Base-by-base conservation (phyloP, 768 basidiomycete genomes). In the Suillus luteus region DNA sequence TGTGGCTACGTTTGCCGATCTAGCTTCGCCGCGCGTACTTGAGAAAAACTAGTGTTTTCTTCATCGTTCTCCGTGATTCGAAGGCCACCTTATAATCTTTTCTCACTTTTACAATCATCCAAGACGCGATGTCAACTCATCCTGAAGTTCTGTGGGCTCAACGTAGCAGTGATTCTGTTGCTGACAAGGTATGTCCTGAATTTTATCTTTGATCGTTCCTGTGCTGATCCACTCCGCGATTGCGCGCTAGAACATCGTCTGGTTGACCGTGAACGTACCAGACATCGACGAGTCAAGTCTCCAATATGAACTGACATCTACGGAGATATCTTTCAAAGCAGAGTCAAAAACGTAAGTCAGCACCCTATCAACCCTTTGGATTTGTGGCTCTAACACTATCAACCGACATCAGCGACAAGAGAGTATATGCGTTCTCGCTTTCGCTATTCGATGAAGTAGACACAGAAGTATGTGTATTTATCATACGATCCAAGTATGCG, bases 71-170 rank as follows among this genome's bases (percentile, higher is more conserved):
- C 59, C 49, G 67, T 61, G 66, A 27, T 76, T 76, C 72, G 61
- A 75, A 70, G 60, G n/a, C 35, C 15, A 61, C 58, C 44, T 68
- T 61, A 65, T 41, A 66, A 60, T 38, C 35, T 19, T 31, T 59
- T 62, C 35, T 61, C 66, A 11, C 52, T 40, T 65, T 61, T 64
- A 37, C 49, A 55, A 57, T 49, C 69, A 66, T 62, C 67, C 43
- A 66, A 35, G 27, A 66, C 60, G 52, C 66, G 63, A 83, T 83
- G 83, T 31, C 80, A 37, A 70, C 64, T 19, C 93, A 94, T 76
- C 96, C 96, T 43, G 95, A 97, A 78, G 82, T 96, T 41, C 83
- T 95, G 2, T 99, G 96, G 95, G 96, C 96, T 54, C 96, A 99
- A 78, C 87, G 96, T 69, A 93, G 90, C 81, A 91, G 87, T 46